A percentile compares a stretch with the other conserved stretches of the same genome.
phyloP scores from a whole-genome alignment of 2,329 filamentous ascomycete species.

The Aquanectria penicillioides region DNA sequence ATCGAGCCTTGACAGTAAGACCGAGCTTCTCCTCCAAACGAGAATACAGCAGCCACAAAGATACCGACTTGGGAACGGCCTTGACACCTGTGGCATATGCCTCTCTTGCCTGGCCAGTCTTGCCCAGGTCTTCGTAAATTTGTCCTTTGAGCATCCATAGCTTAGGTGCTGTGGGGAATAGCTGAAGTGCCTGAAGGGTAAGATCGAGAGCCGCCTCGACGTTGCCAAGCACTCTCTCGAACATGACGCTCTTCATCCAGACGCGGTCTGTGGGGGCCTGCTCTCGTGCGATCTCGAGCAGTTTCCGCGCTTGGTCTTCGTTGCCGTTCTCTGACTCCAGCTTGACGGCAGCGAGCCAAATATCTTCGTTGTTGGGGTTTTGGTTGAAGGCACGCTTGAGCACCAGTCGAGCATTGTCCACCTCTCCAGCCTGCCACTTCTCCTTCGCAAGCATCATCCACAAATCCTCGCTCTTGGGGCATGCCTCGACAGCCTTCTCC shows the following conservation, averaged over 20 bases:
- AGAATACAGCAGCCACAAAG: conserved; percentile 89
- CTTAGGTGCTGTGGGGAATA: conserved; percentile 87
- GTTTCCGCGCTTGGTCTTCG: conserved; percentile 80
- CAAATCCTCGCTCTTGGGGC: conserved; percentile 87
- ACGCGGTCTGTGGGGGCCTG: conserved; percentile 95
- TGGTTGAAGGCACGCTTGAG: conserved; percentile 92
- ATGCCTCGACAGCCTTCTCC: conserved; percentile 93
- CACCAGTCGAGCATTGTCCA: conserved; percentile 86
- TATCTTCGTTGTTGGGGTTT: conserved; percentile 96
- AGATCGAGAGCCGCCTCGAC: conserved; percentile 85
- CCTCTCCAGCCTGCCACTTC: conserved; percentile 88
- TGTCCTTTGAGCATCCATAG: conserved; percentile 99
- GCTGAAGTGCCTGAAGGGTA: conserved; percentile 84
- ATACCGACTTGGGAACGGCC: conserved; percentile 83
- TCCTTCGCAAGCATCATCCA: conserved; percentile 98
- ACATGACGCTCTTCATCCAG: conserved; percentile 95
- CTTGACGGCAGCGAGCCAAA: conserved; percentile 96
- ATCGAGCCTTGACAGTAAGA: conserved; percentile 89
- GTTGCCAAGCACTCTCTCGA: conserved; percentile 86
- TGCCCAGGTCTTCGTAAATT: conserved; percentile 87
- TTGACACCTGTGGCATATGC: conserved; percentile 90
- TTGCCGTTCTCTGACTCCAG: conserved; percentile 91
- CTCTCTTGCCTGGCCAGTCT: conserved; percentile 85
- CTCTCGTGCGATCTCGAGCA: conserved; percentile 83
- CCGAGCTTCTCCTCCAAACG: conserved; percentile 88